Evolutionary conservation across 148 eudicot genomes (phyloP).

Genomic region (Selenicereus undatus): DNA sequence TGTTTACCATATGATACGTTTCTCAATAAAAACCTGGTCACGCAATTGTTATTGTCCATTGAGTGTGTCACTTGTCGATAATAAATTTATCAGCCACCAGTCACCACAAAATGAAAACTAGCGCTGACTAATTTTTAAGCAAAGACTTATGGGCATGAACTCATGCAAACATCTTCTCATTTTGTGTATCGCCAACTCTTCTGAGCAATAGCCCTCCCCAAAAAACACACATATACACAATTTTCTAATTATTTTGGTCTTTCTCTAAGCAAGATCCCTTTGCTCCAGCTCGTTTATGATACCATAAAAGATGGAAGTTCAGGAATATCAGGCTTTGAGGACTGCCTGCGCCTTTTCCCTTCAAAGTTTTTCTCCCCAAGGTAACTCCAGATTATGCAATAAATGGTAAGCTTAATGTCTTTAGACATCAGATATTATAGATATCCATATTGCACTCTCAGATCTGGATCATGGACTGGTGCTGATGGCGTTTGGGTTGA

Average conservation of each 20-base stretch:
- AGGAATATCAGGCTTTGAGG: conserved; percentile 85
- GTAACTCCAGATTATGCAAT: conserved; percentile 27
- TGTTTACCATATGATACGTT: no score
- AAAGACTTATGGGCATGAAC: neutral
- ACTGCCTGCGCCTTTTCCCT: conserved; percentile 86
- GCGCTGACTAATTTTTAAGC: neutral
- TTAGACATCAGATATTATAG: neutral
- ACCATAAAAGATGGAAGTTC: conserved; percentile 75
- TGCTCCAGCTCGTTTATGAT: conserved; percentile 91
- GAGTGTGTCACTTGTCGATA: neutral
- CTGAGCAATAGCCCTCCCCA: neutral
- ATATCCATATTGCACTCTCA: conserved; percentile 27
- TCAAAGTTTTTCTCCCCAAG: conserved; percentile 86
- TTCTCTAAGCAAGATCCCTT: neutral
- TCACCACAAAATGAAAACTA: neutral
- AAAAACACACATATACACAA: neutral
- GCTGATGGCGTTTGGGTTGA: conserved; percentile 96
- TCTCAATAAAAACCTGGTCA: no score
- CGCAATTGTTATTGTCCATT: neutral
- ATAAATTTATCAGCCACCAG: neutral
- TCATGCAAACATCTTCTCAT: neutral
- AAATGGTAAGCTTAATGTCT: neutral
- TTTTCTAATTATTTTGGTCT: neutral
- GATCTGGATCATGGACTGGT: conserved; percentile 96
- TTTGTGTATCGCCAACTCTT: neutral